Evolutionary conservation across 495 filamentous ascomycete genomes (phyloP).

Genomic region (Chlorociboria aeruginascens): DNA sequence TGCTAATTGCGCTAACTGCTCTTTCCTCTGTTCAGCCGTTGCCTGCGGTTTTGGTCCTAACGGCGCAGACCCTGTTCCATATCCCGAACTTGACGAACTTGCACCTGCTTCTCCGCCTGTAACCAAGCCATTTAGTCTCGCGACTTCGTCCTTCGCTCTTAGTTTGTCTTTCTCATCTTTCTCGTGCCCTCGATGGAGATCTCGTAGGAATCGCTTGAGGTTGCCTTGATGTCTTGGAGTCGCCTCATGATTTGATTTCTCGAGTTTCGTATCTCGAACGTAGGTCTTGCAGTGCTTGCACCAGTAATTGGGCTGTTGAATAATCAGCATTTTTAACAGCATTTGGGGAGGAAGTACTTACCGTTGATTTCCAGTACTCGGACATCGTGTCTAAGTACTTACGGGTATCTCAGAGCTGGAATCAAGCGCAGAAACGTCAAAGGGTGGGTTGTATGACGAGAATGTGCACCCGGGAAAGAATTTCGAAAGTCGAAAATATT

Average conservation of each 20-base stretch:
- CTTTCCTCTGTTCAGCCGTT: slow-evolving; percentile 61
- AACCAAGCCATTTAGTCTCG: slow-evolving; percentile 70
- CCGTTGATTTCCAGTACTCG: slow-evolving; percentile 98
- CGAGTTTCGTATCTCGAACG: slow-evolving; percentile 85
- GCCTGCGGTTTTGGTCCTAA: slow-evolving; percentile 21
- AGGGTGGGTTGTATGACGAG: too few relatives aligned
- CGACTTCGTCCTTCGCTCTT: slow-evolving; percentile 74
- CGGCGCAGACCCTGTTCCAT: slow-evolving; percentile 16
- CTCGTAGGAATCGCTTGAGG: slow-evolving; percentile 81
- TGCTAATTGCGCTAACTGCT: slow-evolving; percentile 74
- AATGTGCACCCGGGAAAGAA: too few relatives aligned
- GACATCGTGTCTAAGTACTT: slow-evolving; percentile 46
- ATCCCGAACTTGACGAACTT: slow-evolving; percentile 7
- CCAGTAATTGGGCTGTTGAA: slow-evolving; percentile 67
- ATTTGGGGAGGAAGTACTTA: slow-evolving; percentile 22
- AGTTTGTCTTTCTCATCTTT: slow-evolving; percentile 65
- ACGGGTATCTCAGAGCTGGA: neutral
- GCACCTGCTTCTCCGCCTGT: slow-evolving; percentile 23
- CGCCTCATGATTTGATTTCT: slow-evolving; percentile 81
- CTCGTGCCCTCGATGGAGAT: slow-evolving; percentile 74
- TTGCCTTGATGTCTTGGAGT: slow-evolving; percentile 78
- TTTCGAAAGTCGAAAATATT: too few relatives aligned
- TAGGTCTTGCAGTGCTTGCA: slow-evolving; percentile 94
- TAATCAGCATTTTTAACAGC: slow-evolving; percentile 11
- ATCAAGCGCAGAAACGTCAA: neutral